phyloP scores from a whole-genome alignment of 257 asterid genomes.

The Solanum dulcamara region DNA sequence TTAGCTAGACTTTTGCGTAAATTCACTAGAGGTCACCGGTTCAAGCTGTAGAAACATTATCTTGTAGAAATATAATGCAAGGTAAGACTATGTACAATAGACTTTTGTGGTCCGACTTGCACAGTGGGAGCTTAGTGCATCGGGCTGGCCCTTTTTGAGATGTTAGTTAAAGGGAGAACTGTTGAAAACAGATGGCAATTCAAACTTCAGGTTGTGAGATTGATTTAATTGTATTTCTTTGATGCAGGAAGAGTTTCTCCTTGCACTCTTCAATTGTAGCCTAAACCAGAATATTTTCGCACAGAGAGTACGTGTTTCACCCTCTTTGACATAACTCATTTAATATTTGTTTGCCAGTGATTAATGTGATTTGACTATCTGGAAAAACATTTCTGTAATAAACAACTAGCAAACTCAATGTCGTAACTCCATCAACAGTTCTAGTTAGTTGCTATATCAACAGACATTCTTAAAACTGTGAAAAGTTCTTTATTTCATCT shows the following conservation, averaged over 20 bases:
- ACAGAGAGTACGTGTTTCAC: constrained; percentile 43
- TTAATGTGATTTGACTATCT: not conserved
- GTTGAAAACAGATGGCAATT: too few species aligned
- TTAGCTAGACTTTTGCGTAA: not conserved
- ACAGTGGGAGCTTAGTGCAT: too few species aligned
- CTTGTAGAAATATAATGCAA: not conserved
- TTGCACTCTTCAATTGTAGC: constrained; percentile 54
- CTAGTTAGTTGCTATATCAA: too few species aligned
- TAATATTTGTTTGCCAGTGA: not conserved
- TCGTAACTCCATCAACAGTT: too few species aligned
- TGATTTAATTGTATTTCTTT: not conserved
- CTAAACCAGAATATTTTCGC: constrained; percentile 51
- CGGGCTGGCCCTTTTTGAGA: too few species aligned
- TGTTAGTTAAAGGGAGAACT: too few species aligned
- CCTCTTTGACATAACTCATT: not conserved
- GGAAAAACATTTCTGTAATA: too few species aligned
- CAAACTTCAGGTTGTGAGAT: too few species aligned
- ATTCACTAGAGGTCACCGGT: not conserved
- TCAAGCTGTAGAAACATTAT: not conserved
- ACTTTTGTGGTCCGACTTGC: too few species aligned
- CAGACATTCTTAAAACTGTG: not conserved
- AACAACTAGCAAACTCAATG: not conserved
- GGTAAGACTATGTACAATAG: not conserved
- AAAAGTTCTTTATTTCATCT: not conserved
- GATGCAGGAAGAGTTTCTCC: constrained; percentile 78